These are phyloP conservation scores for Ottelia alismoides DNA, from an alignment of 106 monocot genomes.

Conservation along the genomic window DNA sequence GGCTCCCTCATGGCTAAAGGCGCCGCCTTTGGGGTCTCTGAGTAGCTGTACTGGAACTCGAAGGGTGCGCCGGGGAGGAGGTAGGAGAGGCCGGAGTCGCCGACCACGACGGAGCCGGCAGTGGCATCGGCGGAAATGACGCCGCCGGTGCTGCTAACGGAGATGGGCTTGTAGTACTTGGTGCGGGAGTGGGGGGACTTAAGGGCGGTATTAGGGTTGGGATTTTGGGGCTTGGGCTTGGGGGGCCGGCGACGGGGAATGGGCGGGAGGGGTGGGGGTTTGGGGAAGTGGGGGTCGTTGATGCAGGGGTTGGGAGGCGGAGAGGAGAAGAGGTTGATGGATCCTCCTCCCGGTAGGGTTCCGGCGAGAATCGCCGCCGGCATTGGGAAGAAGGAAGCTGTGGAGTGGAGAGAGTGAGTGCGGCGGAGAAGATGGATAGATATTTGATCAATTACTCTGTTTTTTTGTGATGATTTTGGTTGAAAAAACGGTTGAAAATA, in stretches of 20 bases:
- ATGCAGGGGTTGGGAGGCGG: conserved; percentile 16
- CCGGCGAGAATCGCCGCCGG: conserved; percentile 21
- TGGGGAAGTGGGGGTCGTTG: conserved; percentile 16
- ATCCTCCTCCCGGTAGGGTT: conserved; percentile 10
- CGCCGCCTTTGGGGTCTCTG: conserved; percentile 62
- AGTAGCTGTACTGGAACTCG: conserved; percentile 94
- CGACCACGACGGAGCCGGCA: conserved; percentile 59
- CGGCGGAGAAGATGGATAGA: too few relatives aligned
- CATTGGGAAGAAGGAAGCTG: conserved; percentile 15
- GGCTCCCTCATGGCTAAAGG: conserved; percentile 87
- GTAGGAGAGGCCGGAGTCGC: conserved; percentile 73
- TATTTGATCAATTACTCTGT: too few relatives aligned
- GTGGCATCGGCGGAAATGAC: conserved; percentile 10
- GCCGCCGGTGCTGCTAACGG: too few relatives aligned
- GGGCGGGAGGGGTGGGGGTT: conserved; percentile 8
- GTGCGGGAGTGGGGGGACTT: conserved; percentile 42
- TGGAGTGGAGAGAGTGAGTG: too few relatives aligned
- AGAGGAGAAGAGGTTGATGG: conserved; percentile 32
- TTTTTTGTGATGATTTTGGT: too few relatives aligned
- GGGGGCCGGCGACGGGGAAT: conserved; percentile 13
- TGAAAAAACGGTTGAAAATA: too few relatives aligned
- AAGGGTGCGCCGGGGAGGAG: conserved; percentile 82
- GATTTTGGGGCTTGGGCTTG: conserved; percentile 4
- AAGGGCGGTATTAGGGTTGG: conserved; percentile 12
- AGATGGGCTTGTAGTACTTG: conserved; percentile 67